A percentile compares a stretch with the other conserved stretches of the same genome.
phyloP scores from a whole-genome alignment of 768 basidiomycete genomes.

The Auriscalpium orientale region DNA sequence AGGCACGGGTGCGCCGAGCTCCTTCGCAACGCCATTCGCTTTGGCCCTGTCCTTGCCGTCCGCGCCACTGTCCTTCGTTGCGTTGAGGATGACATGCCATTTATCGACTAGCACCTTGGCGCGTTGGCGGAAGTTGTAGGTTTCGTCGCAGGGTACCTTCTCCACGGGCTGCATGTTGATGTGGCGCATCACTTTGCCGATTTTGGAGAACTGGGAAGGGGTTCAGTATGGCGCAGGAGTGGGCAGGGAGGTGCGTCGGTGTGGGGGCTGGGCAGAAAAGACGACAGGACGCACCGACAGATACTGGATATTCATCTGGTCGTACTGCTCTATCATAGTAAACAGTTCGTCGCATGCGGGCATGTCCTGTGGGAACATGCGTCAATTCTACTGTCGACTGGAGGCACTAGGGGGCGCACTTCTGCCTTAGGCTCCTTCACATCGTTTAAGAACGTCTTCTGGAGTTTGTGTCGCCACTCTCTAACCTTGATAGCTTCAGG shows the following conservation, averaged over 20 bases:
- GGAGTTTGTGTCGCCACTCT: slow-evolving; percentile 88
- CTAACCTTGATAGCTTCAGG: slow-evolving; percentile 69
- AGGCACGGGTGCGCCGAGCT: slow-evolving; percentile 17
- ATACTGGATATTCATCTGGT: slow-evolving; percentile 71
- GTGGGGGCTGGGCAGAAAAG: not conserved
- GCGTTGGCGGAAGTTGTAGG: slow-evolving; percentile 66
- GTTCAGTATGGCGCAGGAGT: not conserved
- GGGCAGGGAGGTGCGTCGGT: not conserved
- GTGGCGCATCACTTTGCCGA: slow-evolving; percentile 85
- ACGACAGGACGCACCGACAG: slow-evolving; percentile 36
- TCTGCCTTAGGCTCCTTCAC: slow-evolving; percentile 58
- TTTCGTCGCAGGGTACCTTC: slow-evolving; percentile 55
- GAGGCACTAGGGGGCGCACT: slow-evolving; percentile 31
- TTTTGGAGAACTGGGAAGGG: slow-evolving; percentile 62
- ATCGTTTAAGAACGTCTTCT: slow-evolving; percentile 74
- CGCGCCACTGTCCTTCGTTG: slow-evolving; percentile 17
- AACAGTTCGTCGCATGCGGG: slow-evolving; percentile 63
- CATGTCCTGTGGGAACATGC: slow-evolving; percentile 55
- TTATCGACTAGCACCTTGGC: slow-evolving; percentile 62
- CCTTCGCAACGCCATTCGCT: slow-evolving; percentile 15
- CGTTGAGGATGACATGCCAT: slow-evolving; percentile 52
- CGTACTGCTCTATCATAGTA: slow-evolving; percentile 67
- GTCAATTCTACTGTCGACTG: not conserved
- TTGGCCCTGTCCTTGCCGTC: not conserved
- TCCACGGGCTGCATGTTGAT: slow-evolving; percentile 50